Evolutionary conservation across 306 rosid genomes (phyloP), one percentile per base, ranked within the genome.

Genomic region (Argentina anserina): DNA sequence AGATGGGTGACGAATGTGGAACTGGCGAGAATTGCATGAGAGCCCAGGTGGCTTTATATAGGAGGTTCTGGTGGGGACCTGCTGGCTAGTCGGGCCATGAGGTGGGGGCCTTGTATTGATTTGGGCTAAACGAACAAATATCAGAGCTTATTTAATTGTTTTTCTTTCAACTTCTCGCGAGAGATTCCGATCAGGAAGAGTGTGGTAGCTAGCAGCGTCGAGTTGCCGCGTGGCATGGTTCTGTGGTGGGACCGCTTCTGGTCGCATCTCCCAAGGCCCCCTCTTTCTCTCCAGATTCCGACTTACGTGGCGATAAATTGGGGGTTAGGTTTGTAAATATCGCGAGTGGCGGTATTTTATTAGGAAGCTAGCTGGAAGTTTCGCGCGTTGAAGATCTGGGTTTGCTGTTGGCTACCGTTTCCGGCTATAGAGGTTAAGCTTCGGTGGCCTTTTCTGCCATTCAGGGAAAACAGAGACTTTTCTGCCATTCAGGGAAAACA

Each of bases 11-110:
- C 42, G 78, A 56, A 34, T 73, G 72, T 46, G 70, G 85, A 81
- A 78, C 72, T 85, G 80, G 91, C 93, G 89, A 87, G 88, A 76
- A 72, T 47, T 89, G 93, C 89, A 86, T 89, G 96, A 77, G 14
- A 9, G 80, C 74, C 40, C 84, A 40, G n/a, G 80, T 18, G 17
- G 1, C 68, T 25, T 86, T 92, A 83, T 87, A 86, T 87, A 84
- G 81, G 75, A 42, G 20, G 18, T 34, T 18, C 31, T 65, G 65
- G 70, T 37, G 52, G 39, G 39, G 69, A 29, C 20, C 47, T 23
- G 17, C 8, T 7, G 55, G 52, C 65, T 28, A 25, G 23, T 65
- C 79, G 86, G 89, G 82, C 82, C 81, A 7, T 7, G 6, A 17
- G 55, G 34, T 56, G 60, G 80, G 81, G 79, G 15, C 80, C 50